Conservation (phyloP, 1,139 yeast species). For the Hyphopichia khmerensis region DNA sequence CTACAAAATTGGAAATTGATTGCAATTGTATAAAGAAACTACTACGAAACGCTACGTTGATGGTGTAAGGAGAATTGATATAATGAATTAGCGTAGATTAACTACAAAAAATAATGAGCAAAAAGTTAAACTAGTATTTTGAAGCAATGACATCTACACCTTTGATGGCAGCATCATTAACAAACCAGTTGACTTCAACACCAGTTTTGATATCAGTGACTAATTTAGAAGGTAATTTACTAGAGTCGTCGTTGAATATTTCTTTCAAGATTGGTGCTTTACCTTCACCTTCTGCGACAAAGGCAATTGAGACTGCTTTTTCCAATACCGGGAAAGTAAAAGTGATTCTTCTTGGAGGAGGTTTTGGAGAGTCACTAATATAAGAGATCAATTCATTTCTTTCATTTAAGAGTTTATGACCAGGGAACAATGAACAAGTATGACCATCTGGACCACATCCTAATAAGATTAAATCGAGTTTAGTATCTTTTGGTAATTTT, state of each 20-base stretch:
- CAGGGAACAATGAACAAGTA: slow-evolving; percentile 75
- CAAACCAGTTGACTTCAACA: slow-evolving; percentile 73
- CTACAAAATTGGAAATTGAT: no score
- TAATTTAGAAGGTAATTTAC: slow-evolving; percentile 66
- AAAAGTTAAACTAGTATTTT: slow-evolving; percentile 39
- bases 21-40: no score
- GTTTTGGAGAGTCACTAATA: slow-evolving; percentile 68
- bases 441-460: slow-evolving; percentile 87
- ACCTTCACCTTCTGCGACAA: slow-evolving; percentile 87
- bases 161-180: slow-evolving; percentile 68
- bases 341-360: slow-evolving; percentile 75
- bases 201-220: slow-evolving; percentile 55
- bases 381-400: slow-evolving; percentile 36
- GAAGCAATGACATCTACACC: slow-evolving; percentile 56
- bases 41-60: no score
- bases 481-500: slow-evolving; percentile 37
- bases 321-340: slow-evolving; percentile 65
- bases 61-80: no score
- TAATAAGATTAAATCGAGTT: slow-evolving; percentile 57
- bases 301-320: slow-evolving; percentile 59
- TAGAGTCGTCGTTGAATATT: slow-evolving; percentile 57
- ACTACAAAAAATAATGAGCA: no score
- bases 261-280: slow-evolving; percentile 73
- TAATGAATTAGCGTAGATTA: no score
- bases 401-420: slow-evolving; percentile 47